Evolutionary conservation across 495 filamentous ascomycete genomes (phyloP).

Genomic region (Penicillium cataractarum): DNA sequence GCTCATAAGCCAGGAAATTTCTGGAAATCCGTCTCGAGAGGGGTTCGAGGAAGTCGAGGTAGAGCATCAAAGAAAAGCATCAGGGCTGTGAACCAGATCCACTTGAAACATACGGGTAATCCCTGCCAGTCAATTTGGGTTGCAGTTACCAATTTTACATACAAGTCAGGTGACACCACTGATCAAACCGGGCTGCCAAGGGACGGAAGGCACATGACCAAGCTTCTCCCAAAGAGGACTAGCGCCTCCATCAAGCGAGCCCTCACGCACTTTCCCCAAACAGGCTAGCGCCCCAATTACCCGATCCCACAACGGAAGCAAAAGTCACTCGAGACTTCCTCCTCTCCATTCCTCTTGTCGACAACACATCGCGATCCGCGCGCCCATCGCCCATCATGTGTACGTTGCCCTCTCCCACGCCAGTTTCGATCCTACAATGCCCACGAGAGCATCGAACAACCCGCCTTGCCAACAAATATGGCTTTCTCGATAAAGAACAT

Average conservation of each 20-base stretch:
- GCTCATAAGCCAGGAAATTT: background rate
- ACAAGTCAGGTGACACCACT: background rate
- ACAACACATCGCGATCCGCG: slow-evolving; percentile 49
- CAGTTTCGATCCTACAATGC: slow-evolving; percentile 15
- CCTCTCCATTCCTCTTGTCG: slow-evolving; percentile 48
- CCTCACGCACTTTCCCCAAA: slow-evolving; percentile 34
- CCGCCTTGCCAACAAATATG: slow-evolving; percentile 12
- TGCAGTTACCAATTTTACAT: background rate
- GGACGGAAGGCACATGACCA: slow-evolving; percentile 16
- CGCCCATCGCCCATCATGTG: slow-evolving; percentile 62
- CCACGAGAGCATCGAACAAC: slow-evolving; percentile 8
- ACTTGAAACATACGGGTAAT: slow-evolving; percentile 4
- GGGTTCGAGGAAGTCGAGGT: too few species aligned
- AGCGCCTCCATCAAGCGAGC: slow-evolving; percentile 42
- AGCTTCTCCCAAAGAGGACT: slow-evolving; percentile 16
- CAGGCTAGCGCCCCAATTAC: slow-evolving; percentile 42
- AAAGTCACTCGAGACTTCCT: slow-evolving; percentile 48
- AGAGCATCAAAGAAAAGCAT: background rate
- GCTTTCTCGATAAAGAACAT: slow-evolving; percentile 7
- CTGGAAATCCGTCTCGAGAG: background rate
- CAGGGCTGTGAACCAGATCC: background rate
- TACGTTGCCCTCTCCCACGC: slow-evolving; percentile 43
- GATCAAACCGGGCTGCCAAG: background rate
- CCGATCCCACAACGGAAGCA: slow-evolving; percentile 53
- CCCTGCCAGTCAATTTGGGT: background rate